Evolutionary conservation across 2,329 filamentous ascomycete genomes (phyloP), one percentile per base, ranked within the genome.

Genomic region (Ascocoryne sarcoides): DNA sequence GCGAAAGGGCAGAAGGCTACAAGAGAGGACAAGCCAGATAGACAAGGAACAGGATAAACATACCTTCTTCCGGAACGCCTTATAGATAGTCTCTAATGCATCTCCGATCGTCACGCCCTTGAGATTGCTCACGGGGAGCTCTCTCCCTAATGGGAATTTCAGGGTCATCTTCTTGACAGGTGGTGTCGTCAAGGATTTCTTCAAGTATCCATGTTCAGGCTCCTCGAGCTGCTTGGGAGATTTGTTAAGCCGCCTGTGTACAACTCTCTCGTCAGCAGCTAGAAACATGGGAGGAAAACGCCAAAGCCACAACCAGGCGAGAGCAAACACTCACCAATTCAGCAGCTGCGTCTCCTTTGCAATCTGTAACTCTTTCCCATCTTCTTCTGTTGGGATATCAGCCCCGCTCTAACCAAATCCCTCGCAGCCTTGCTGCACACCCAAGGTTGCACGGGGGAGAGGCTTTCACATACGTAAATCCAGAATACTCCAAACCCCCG

Each of bases 81-180:
- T 95, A 74, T 95, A 73, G 66, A 96, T 95, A 57, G 87, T 90
- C 63, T 95, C 89, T 63, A 95, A 62, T 43, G 88, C 88, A 65
- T 96, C 90, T 72, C 95, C 95, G 73, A 96, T 90, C 42, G 90
- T 96, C 53, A 96, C 88, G 42, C 90, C 90, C 65, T 89, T 90
- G 56, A 89, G 69, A 67, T 95, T 96, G 59, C 90, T 78, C 60
- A 88, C 90, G 21, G 83, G 85, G 52, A 95, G 84, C 59, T 90
- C 81, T 41, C 92, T 75, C 37, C 90, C 90, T 39, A 93, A 71
- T 12, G 86, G 85, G 73, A 94, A 95, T 66, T 88, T 79, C 34
- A 96, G 73, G 65, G 95, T 88, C 65, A 96, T 90, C 70, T 86
- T 90, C 75, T 92, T 94, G 64, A 96, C 77, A 23, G 84, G 80